phyloP scores from a whole-genome alignment of 805 yeast species.

The Candida pini region DNA sequence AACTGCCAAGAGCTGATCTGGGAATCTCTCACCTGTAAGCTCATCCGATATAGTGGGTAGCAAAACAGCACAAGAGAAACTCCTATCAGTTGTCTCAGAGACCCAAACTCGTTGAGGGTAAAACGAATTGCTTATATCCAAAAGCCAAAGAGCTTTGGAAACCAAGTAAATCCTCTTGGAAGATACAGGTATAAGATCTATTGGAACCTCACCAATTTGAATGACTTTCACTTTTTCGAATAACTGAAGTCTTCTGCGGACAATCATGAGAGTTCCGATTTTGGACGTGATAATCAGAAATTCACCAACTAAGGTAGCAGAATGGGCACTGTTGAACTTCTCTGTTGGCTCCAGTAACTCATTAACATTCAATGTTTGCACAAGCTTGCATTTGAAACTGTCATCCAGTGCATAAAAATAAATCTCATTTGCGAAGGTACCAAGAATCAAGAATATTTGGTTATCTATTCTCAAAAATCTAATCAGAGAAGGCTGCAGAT shows the following conservation, averaged over 20 bases:
- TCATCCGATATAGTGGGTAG: constrained; percentile 4
- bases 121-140: constrained; percentile 16
- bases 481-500: constrained; percentile 14
- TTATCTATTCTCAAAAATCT: constrained; percentile 4
- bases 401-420: constrained; percentile 9
- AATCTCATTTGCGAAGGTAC: constrained; percentile 12
- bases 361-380: constrained; percentile 3
- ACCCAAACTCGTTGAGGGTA: constrained; percentile 24
- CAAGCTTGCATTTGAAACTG: constrained; percentile 1
- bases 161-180: constrained; percentile 11
- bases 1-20: constrained; percentile 20
- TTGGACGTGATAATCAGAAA: constrained; percentile 17
- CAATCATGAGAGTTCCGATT: no score
- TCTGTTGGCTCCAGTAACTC: neutral
- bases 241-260: no score
- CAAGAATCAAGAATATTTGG: constrained; percentile 9
- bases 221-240: constrained; percentile 1
- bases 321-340: constrained; percentile 9
- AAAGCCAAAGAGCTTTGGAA: constrained; percentile 24
- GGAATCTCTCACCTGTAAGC: constrained; percentile 3
- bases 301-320: constrained; percentile 1
- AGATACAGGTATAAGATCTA: constrained; percentile 10
- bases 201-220: constrained; percentile 16
- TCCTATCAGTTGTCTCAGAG: constrained; percentile 20
- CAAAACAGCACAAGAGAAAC: constrained; percentile 11